Evolutionary conservation across 768 basidiomycete species (phyloP), one percentile per base, ranked within the genome.

Genomic region (Steccherinum ochraceum): DNA sequence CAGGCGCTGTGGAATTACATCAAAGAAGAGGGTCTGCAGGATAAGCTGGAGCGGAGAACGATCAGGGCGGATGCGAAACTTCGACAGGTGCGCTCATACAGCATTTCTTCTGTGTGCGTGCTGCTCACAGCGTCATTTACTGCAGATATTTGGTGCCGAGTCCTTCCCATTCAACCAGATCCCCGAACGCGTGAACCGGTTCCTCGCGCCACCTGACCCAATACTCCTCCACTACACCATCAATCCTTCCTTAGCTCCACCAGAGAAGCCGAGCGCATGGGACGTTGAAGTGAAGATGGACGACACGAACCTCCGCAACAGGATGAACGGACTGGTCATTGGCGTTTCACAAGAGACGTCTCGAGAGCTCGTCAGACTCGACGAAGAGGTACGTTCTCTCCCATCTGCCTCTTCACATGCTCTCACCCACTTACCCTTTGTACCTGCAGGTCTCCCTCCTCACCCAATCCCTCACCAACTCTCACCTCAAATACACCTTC

Each of bases 1-100:
- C 84, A 90, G 50, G 79, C 88, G 0, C 64, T 96, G 11, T 98
- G 94, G 94, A 89, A 87, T 60, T 93, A 94, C 58, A 87, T 96
- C 69, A 95, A 93, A 64, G 71, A 84, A 12, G 75, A 92, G 57
- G 79, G 81, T 21, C 69, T 94, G 16, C 89, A 92, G 66, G 90
- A 92, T 66, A 91, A 90, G 57, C 78, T 79, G 0, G 89, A 92
- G 65, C 72, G 89, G 50, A 77, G 83, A 35, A 64, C 81, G 46
- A 80, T 92, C 47, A 78, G 79, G 11, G 74, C 81, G 2, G 89
- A 92, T 58, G 86, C 82, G 12, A 74, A 73, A 49, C 70, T 91
- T 41, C 72, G 79, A 64, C 73, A 77, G 0, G 90, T 91, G 62
- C n/a, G n/a, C 53, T 69, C 26, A 13, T 18, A 10, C 21, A 7